These are phyloP conservation scores for Aspergillus udagawae DNA, from an alignment of 2,329 filamentous ascomycete genomes.

Conservation along the genomic window DNA sequence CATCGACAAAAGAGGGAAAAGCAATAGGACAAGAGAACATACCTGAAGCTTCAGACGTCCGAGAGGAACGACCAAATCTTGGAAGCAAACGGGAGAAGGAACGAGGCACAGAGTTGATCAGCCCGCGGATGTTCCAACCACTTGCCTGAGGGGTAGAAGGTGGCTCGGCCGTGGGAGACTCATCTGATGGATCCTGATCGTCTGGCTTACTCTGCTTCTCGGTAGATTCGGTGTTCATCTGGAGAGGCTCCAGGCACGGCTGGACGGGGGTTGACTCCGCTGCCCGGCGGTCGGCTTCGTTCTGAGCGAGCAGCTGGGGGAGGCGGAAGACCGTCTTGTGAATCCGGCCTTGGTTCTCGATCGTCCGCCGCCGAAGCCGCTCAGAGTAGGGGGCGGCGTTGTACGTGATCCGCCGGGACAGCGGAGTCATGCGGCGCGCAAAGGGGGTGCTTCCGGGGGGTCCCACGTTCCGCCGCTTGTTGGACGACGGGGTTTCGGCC, in stretches of 20 bases:
- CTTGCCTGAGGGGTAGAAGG: slow-evolving; percentile 21
- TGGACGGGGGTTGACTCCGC: slow-evolving; percentile 4
- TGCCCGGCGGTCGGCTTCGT: slow-evolving; percentile 22
- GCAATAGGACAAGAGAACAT: slow-evolving; percentile 1
- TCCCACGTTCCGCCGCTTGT: slow-evolving; percentile 22
- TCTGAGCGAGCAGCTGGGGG: slow-evolving; percentile 29
- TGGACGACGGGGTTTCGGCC: slow-evolving; percentile 14
- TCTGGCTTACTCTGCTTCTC: slow-evolving; percentile 3
- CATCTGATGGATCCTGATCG: slow-evolving; percentile 1
- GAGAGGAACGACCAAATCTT: slow-evolving; percentile 14
- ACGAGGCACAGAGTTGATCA: slow-evolving; percentile 29
- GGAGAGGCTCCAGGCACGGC: slow-evolving; percentile 7
- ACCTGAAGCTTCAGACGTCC: slow-evolving; percentile 12
- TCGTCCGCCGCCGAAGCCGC: slow-evolving; percentile 26
- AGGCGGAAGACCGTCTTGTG: slow-evolving; percentile 32
- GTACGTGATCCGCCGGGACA: slow-evolving; percentile 16
- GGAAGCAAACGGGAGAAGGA: slow-evolving; percentile 25
- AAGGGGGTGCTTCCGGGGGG: slow-evolving; percentile 20
- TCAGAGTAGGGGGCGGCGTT: slow-evolving; percentile 24
- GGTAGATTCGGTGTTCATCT: slow-evolving; percentile 7
- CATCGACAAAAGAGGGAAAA: not conserved
- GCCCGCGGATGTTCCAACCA: slow-evolving; percentile 27
- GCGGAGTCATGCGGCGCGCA: slow-evolving; percentile 10
- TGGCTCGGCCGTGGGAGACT: slow-evolving; percentile 6
- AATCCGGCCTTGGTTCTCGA: slow-evolving; percentile 29